These are phyloP conservation scores for Acorus calamus DNA, from an alignment of 106 monocot genomes.

Conservation along the genomic window DNA sequence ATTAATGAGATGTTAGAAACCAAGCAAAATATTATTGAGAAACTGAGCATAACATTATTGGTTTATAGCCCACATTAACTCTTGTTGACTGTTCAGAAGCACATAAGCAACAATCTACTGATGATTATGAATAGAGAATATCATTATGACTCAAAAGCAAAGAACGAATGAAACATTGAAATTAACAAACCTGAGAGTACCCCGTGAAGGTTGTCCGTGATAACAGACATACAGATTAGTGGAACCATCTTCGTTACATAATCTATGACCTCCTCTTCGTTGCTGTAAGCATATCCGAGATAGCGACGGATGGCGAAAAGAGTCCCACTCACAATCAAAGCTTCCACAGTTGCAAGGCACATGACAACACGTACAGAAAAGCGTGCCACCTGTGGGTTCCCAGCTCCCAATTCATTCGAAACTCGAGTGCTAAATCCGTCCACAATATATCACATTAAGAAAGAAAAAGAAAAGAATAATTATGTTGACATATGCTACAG, in stretches of 20 bases:
- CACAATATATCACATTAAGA: too few relatives aligned
- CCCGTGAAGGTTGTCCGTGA: conserved; percentile 43
- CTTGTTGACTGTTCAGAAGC: too few relatives aligned
- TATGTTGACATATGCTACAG: too few relatives aligned
- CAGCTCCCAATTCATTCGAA: conserved; percentile 65
- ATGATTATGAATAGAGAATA: too few relatives aligned
- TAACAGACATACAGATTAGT: conserved; percentile 36
- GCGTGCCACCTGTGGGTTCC: conserved; percentile 43
- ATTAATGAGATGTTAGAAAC: too few relatives aligned
- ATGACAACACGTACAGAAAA: conserved; percentile 31
- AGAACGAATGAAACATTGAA: too few relatives aligned
- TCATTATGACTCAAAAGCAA: too few relatives aligned
- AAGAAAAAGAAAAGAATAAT: too few relatives aligned
- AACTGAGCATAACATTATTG: too few relatives aligned
- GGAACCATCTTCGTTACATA: conserved; percentile 53
- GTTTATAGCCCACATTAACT: too few relatives aligned
- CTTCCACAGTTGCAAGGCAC: conserved; percentile 25
- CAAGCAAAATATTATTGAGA: too few relatives aligned
- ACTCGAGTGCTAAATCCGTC: conserved; percentile 36
- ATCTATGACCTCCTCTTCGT: conserved; percentile 37
- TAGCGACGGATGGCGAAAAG: conserved; percentile 20
- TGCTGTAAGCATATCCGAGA: conserved; percentile 53
- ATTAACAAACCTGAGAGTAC: conserved; percentile 37
- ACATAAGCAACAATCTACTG: too few relatives aligned
- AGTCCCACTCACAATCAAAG: conserved; percentile 23